These are phyloP conservation scores for Solanum pennellii DNA, from an alignment of 257 asterid genomes.

Conservation along the genomic window DNA sequence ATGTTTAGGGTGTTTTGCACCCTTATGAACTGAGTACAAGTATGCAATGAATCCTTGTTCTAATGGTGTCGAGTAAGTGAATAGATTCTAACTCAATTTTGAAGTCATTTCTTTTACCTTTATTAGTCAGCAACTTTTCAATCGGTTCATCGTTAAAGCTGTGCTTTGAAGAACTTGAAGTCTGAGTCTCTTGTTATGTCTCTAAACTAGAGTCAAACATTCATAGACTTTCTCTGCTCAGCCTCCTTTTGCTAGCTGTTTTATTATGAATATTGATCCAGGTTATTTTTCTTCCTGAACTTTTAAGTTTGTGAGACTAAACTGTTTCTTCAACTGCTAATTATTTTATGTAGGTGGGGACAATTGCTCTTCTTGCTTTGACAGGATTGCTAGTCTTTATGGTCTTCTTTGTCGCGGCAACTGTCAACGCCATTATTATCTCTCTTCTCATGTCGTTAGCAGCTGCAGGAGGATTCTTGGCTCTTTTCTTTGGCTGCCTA, in stretches of 20 bases:
- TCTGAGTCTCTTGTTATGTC: background rate
- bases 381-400: constrained; percentile 54
- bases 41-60: background rate
- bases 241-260: background rate
- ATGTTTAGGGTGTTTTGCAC: background rate
- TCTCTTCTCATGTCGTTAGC: constrained; percentile 73
- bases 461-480: constrained; percentile 86
- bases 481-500: constrained; percentile 59
- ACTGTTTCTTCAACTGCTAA: background rate
- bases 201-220: background rate
- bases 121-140: background rate
- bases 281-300: background rate
- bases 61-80: background rate
- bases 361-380: constrained; percentile 41
- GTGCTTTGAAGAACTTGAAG: background rate
- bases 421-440: constrained; percentile 60
- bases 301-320: background rate
- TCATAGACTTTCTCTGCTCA: background rate
- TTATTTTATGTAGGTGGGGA: constrained; percentile 47
- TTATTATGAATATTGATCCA: background rate
- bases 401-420: constrained; percentile 65
- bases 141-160: background rate
- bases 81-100: background rate
- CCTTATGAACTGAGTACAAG: background rate
- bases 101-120: background rate